Evolutionary conservation across 176 grass and related monocot species (phyloP).

Genomic region (Echinochloa phyllopogon): DNA sequence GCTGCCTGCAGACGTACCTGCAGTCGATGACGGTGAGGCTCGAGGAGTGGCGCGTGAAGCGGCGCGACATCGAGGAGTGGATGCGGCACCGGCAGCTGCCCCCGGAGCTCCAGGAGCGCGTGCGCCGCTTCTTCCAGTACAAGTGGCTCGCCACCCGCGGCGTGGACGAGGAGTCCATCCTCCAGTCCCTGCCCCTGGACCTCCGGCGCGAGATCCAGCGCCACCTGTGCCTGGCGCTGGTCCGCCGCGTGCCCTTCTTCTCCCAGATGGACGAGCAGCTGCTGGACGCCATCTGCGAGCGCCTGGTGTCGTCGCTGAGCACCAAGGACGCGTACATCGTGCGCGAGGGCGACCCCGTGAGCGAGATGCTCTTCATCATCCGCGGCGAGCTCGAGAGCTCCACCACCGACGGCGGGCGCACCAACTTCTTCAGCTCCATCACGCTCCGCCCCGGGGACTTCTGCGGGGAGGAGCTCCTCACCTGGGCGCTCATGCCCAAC

Average conservation of each 20-base stretch:
- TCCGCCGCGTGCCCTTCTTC: constrained; percentile 96
- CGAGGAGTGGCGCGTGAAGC: constrained; percentile 96
- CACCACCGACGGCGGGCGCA: constrained; percentile 83
- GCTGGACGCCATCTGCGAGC: constrained; percentile 94
- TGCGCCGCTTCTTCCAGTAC: constrained; percentile 90
- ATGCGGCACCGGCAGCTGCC: constrained; percentile 97
- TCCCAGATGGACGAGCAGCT: constrained; percentile 98
- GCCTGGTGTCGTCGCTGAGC: constrained; percentile 81
- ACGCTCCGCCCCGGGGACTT: constrained; percentile 87
- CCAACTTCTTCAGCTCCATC: constrained; percentile 96
- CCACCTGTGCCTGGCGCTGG: constrained; percentile 86
- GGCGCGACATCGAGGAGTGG: constrained; percentile 91
- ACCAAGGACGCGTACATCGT: constrained; percentile 93
- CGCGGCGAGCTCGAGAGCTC: constrained; percentile 93
- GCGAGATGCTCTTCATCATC: constrained; percentile 95
- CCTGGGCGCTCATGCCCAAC: constrained; percentile 94
- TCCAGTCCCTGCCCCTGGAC: constrained; percentile 80
- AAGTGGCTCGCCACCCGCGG: constrained; percentile 94
- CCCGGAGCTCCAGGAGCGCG: constrained; percentile 77
- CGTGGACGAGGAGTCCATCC: constrained; percentile 92
- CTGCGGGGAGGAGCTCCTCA: constrained; percentile 94
- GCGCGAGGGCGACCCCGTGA: constrained; percentile 76
- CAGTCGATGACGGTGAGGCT: constrained; percentile 83
- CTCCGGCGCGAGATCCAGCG: constrained; percentile 96
- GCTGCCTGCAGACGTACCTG: constrained; percentile 90